Evolutionary conservation across 139 green algal genomes (phyloP).

Genomic region (Micractinium sp.): DNA sequence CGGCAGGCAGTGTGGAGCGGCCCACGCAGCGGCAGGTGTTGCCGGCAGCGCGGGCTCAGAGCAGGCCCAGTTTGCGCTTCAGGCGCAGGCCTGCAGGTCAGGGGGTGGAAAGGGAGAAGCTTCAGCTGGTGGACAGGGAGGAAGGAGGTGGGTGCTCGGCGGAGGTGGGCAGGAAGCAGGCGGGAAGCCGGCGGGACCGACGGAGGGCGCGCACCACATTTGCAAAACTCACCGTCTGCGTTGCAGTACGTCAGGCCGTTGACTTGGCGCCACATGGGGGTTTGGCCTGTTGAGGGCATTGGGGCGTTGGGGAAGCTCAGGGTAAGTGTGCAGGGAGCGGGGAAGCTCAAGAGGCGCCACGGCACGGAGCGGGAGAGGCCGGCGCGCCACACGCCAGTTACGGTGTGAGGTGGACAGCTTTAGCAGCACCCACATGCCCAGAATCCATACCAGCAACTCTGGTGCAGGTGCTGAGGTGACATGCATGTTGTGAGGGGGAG

Average conservation of each 20-base stretch:
- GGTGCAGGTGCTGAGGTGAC: background rate
- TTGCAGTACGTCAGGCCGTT: slow-evolving; percentile 32
- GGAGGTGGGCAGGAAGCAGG: too few species aligned
- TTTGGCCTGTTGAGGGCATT: background rate
- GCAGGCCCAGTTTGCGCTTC: slow-evolving; percentile 31
- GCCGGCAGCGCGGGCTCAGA: slow-evolving; percentile 10
- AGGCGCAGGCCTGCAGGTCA: slow-evolving; percentile 3
- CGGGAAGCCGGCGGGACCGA: background rate
- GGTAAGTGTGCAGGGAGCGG: background rate
- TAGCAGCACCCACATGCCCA: background rate
- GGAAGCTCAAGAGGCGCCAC: background rate
- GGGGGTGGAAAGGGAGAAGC: background rate
- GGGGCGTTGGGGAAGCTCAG: too few species aligned
- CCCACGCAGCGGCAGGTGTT: background rate
- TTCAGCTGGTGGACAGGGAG: background rate
- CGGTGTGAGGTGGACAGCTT: background rate
- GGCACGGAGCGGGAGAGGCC: background rate
- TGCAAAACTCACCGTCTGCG: slow-evolving; percentile 1
- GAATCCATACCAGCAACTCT: too few species aligned
- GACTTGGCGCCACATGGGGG: slow-evolving; percentile 26
- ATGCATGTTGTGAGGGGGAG: too few species aligned
- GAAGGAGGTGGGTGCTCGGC: background rate
- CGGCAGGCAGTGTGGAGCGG: background rate
- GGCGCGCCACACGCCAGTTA: background rate
- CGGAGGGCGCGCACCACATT: background rate